Conservation (phyloP, 208 protist genomes). For the Leishmania aethiopica region DNA sequence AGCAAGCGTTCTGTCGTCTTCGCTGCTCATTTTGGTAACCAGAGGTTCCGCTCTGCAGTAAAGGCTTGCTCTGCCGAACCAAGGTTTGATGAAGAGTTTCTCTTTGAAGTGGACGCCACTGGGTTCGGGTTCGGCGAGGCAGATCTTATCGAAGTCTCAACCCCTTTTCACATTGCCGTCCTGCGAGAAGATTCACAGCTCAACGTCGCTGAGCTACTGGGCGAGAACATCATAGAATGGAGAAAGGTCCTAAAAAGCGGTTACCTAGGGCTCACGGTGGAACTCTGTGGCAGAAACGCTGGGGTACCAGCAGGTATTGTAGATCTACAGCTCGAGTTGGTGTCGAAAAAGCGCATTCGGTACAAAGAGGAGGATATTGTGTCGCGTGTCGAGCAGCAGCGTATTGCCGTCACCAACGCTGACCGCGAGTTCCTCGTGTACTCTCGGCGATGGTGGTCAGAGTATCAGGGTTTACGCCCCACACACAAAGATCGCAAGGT, state of each 20-base stretch:
- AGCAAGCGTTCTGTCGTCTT: constrained; percentile 62
- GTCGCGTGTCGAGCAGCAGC: constrained; percentile 73
- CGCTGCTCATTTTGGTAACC: constrained; percentile 86
- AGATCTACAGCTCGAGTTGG: constrained; percentile 89
- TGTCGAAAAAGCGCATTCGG: constrained; percentile 55
- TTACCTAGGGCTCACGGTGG: constrained; percentile 87
- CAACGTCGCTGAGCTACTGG: constrained; percentile 69
- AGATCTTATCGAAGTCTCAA: constrained; percentile 81
- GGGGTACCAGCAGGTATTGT: constrained; percentile 91
- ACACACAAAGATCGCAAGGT: constrained; percentile 79
- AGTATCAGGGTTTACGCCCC: constrained; percentile 73
- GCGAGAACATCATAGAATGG: constrained; percentile 93
- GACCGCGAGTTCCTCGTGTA: constrained; percentile 95
- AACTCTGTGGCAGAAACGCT: constrained; percentile 85
- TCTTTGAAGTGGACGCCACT: constrained; percentile 84
- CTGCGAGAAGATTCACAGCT: constrained; percentile 64
- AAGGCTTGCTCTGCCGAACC: constrained; percentile 62
- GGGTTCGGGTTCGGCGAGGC: constrained; percentile 57
- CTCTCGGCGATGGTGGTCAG: constrained; percentile 89
- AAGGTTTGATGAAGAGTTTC: constrained; percentile 88
- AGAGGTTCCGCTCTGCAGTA: constrained; percentile 68
- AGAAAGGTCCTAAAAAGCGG: constrained; percentile 88
- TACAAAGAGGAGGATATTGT: constrained; percentile 86
- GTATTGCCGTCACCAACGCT: constrained; percentile 79
- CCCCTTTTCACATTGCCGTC: constrained; percentile 87